Evolutionary conservation across 2,329 filamentous ascomycete species (phyloP).

Genomic region (Penicillium janthinellum): DNA sequence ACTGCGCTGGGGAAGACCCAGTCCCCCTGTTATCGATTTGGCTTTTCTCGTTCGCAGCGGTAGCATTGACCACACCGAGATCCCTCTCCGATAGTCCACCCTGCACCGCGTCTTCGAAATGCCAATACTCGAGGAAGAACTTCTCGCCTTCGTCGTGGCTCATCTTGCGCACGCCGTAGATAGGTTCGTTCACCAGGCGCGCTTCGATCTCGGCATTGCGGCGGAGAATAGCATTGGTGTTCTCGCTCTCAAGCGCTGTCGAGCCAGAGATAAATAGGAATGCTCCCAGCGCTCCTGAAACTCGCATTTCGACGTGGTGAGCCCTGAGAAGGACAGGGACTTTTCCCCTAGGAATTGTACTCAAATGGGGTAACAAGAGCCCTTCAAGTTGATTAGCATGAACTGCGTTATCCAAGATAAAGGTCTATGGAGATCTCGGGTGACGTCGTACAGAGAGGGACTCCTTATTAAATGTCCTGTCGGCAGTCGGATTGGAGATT

Average conservation of each 20-base stretch:
- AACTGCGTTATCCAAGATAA: not conserved
- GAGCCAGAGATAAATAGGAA: not conserved
- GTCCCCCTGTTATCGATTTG: not conserved
- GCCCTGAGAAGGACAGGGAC: not conserved
- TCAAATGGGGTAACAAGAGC: not conserved
- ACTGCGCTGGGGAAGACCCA: constrained; percentile 3
- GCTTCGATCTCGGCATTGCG: constrained; percentile 34
- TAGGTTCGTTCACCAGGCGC: constrained; percentile 30
- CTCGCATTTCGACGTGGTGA: not conserved
- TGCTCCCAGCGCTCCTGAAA: not conserved
- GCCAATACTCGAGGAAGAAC: constrained; percentile 52
- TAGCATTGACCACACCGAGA: not conserved
- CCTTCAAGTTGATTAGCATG: not conserved
- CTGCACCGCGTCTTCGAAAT: constrained; percentile 30
- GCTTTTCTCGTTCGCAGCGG: constrained; percentile 9
- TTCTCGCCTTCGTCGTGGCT: constrained; percentile 50
- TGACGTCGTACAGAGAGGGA: constrained; percentile 1
- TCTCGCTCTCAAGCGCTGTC: not conserved
- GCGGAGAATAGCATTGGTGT: constrained; percentile 6
- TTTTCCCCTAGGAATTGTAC: not conserved
- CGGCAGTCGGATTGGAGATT: constrained; percentile 5
- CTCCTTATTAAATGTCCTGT: not conserved
- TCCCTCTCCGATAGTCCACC: constrained; percentile 13
- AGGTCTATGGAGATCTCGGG: not conserved
- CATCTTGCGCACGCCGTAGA: constrained; percentile 47